These are phyloP conservation scores for Hypoxylon sp. DNA, from an alignment of 2,329 filamentous ascomycete species.

Conservation along the genomic window DNA sequence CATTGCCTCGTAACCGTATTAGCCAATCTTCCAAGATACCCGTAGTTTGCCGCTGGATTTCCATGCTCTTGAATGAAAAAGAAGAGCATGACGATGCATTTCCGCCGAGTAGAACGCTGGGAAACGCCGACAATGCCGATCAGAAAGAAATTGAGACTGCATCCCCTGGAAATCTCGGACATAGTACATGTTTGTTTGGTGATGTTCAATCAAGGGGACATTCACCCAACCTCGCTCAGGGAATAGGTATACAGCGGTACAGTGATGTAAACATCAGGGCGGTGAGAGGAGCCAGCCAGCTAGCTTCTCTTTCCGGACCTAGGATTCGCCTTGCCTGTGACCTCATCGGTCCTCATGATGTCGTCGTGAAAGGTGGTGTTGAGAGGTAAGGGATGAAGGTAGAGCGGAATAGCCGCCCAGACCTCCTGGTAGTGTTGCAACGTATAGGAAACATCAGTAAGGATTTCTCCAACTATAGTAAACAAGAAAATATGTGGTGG, in stretches of 20 bases:
- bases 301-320: conserved; percentile 12
- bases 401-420: conserved; percentile 30
- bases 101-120: conserved; percentile 20
- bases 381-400: conserved; percentile 11
- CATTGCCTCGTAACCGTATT: conserved; percentile 34
- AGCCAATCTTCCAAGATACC: conserved; percentile 31
- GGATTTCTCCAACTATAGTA: conserved; percentile 27
- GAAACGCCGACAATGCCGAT: conserved; percentile 33
- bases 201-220: conserved; percentile 26
- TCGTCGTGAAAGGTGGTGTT: conserved; percentile 24
- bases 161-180: conserved; percentile 19
- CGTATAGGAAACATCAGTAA: conserved; percentile 31
- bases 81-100: conserved; percentile 26
- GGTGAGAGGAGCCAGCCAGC: conserved; percentile 25
- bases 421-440: conserved; percentile 18
- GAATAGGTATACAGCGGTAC: conserved; percentile 23
- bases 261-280: conserved; percentile 7
- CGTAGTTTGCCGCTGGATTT: conserved; percentile 12
- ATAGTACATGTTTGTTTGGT: conserved; percentile 32
- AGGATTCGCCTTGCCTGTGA: conserved; percentile 25
- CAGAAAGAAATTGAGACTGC: conserved; percentile 21
- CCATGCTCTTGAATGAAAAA: conserved; percentile 17
- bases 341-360: conserved; percentile 30
- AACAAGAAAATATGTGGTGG: conserved; percentile 25
- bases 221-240: conserved; percentile 20